Percentiles rank a stretch among this genome's conserved stretches.
These are phyloP conservation scores for Penicillium sp. DNA, from an alignment of 2,329 filamentous ascomycete species.

Conservation along the genomic window DNA sequence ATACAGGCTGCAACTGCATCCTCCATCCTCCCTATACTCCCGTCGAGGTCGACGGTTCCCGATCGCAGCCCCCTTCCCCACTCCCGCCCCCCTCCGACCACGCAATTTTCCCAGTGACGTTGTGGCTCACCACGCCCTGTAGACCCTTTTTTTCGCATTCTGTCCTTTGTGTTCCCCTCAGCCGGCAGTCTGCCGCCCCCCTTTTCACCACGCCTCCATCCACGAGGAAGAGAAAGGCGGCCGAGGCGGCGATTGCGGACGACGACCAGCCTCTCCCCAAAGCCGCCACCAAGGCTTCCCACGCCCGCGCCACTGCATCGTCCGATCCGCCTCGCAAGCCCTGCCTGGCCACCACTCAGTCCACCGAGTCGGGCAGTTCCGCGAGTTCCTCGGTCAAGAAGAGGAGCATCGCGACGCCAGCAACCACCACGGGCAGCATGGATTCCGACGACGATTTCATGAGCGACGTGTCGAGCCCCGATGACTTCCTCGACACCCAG, in stretches of 20 bases:
- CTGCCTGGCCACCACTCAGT: slow-evolving; percentile 13
- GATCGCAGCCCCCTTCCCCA: slow-evolving; percentile 17
- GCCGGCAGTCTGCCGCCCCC: slow-evolving; percentile 20
- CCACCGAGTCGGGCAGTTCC: slow-evolving; percentile 18
- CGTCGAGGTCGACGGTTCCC: background rate
- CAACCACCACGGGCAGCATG: slow-evolving; percentile 61
- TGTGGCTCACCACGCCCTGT: slow-evolving; percentile 12
- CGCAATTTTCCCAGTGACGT: slow-evolving; percentile 19
- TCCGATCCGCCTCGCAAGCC: slow-evolving; percentile 29
- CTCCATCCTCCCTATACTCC: no score
- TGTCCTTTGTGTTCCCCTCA: background rate
- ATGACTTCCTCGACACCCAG: slow-evolving; percentile 62
- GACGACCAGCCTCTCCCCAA: slow-evolving; percentile 24
- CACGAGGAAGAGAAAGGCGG: slow-evolving; percentile 54
- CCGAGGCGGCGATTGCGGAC: slow-evolving; percentile 43
- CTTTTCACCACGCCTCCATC: slow-evolving; percentile 53
- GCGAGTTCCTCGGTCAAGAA: slow-evolving; percentile 17
- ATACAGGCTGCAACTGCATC: no score
- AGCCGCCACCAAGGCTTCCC: slow-evolving; percentile 31
- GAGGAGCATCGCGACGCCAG: slow-evolving; percentile 41
- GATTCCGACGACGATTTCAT: slow-evolving; percentile 95
- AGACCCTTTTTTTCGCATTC: slow-evolving; percentile 1
- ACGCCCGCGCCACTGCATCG: slow-evolving; percentile 29
- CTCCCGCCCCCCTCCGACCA: slow-evolving; percentile 11
- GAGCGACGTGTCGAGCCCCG: slow-evolving; percentile 75